Conservation (phyloP, 345 rosid genomes). For the Trapa bicornis region DNA sequence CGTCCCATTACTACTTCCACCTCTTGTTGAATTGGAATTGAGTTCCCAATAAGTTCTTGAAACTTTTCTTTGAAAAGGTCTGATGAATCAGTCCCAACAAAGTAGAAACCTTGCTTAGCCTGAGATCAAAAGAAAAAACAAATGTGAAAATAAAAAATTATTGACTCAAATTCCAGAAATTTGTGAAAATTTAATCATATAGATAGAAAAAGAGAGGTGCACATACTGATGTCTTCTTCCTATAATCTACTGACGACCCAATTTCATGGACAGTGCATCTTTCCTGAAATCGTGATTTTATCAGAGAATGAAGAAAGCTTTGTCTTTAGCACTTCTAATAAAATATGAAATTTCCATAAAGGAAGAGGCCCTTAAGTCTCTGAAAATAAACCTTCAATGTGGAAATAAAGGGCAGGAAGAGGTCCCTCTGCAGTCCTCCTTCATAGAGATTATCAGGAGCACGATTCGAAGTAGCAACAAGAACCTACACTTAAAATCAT, state of each 20-base stretch:
- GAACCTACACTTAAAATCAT: slow-evolving; percentile 61
- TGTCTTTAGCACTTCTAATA: background rate
- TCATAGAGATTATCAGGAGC: slow-evolving; percentile 98
- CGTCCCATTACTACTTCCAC: slow-evolving; percentile 97
- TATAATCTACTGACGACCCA: slow-evolving; percentile 78
- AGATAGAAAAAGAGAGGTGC: slow-evolving; percentile 6
- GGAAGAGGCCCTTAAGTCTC: background rate
- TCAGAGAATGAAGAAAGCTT: background rate
- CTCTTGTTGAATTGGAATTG: slow-evolving; percentile 38
- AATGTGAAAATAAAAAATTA: background rate
- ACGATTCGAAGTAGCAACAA: slow-evolving; percentile 91
- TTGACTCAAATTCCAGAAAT: background rate
- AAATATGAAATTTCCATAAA: background rate
- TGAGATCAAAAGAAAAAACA: slow-evolving; percentile 15
- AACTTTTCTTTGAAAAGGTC: slow-evolving; percentile 50
- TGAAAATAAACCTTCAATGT: slow-evolving; percentile 52
- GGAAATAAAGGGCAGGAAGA: slow-evolving; percentile 79
- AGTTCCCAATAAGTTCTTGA: slow-evolving; percentile 52
- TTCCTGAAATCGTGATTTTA: slow-evolving; percentile 32
- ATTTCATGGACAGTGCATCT: slow-evolving; percentile 72
- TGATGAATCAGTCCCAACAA: slow-evolving; percentile 56
- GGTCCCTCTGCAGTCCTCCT: slow-evolving; percentile 96
- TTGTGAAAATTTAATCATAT: background rate
- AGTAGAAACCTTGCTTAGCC: slow-evolving; percentile 93
- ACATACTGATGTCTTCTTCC: slow-evolving; percentile 79